A percentile compares a stretch with the other conserved stretches of the same genome.
Conservation (phyloP, 2,329 filamentous ascomycete genomes). For the Knufia fluminis region DNA sequence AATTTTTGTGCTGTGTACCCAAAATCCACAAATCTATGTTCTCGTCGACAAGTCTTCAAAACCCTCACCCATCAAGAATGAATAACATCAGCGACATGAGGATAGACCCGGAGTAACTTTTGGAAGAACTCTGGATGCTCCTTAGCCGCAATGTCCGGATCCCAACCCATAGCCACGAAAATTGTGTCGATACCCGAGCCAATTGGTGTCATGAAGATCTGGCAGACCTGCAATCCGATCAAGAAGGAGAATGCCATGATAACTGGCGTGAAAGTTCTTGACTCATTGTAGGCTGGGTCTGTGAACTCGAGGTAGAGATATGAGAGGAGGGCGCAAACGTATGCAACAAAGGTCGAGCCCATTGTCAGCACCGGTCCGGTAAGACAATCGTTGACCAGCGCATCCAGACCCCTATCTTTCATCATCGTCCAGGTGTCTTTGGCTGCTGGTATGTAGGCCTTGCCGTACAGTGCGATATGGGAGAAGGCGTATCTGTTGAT, state of each 20-base stretch:
- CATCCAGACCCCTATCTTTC: constrained; percentile 83
- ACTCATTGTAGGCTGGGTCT: constrained; percentile 65
- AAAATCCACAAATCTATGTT: no score
- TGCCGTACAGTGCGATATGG: constrained; percentile 88
- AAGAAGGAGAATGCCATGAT: constrained; percentile 79
- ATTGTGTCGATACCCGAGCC: constrained; percentile 85
- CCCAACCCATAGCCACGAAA: constrained; percentile 68
- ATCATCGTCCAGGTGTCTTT: constrained; percentile 90
- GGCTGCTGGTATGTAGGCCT: constrained; percentile 73
- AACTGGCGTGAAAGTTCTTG: constrained; percentile 59
- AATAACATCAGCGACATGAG: constrained; percentile 64
- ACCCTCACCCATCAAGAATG: no score
- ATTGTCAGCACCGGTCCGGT: constrained; percentile 64
- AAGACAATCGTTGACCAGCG: constrained; percentile 79
- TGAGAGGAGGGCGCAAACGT: constrained; percentile 68
- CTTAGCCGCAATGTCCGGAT: constrained; percentile 59
- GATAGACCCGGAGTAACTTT: constrained; percentile 71
- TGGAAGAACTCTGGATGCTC: constrained; percentile 76
- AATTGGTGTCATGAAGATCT: constrained; percentile 81
- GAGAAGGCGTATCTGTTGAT: constrained; percentile 89
- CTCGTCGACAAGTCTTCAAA: no score
- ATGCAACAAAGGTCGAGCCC: constrained; percentile 74
- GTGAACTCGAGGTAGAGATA: constrained; percentile 85
- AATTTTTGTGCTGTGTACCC: no score
- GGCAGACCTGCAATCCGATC: constrained; percentile 80